Percentiles rank a stretch among this genome's conserved stretches.
phyloP scores from a whole-genome alignment of 2,329 filamentous ascomycete genomes.

The Raffaelea deltoideospora region DNA sequence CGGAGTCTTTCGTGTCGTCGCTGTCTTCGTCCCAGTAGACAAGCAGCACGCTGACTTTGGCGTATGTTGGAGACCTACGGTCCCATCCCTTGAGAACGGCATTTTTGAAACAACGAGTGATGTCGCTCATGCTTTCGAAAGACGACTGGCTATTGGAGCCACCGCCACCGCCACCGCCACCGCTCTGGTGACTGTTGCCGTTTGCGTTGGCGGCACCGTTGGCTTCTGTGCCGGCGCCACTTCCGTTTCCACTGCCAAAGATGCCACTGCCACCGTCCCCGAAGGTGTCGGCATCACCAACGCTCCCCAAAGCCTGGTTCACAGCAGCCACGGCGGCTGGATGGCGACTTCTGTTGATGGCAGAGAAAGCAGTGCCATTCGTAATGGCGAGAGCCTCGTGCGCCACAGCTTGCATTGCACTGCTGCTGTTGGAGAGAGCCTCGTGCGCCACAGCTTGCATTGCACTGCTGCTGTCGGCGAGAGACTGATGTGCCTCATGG shows the following conservation, averaged over 20 bases:
- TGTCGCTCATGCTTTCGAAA: slow-evolving; percentile 6
- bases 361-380: slow-evolving; percentile 1
- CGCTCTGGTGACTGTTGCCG: too few species aligned
- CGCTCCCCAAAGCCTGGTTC: too few species aligned
- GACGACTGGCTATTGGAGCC: background rate
- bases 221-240: background rate
- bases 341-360: slow-evolving; percentile 5
- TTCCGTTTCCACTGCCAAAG: background rate
- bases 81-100: slow-evolving; percentile 7
- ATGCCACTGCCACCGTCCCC: background rate
- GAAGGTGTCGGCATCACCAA: too few species aligned
- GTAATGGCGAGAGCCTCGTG: slow-evolving; percentile 6
- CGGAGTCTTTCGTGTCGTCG: background rate
- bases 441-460: slow-evolving; percentile 8
- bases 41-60: slow-evolving; percentile 5
- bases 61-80: slow-evolving; percentile 7
- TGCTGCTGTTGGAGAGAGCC: background rate
- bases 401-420: slow-evolving; percentile 6
- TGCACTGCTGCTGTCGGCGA: background rate
- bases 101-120: slow-evolving; percentile 7
- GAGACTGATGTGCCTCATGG: slow-evolving; percentile 1
- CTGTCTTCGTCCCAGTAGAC: slow-evolving; percentile 9
- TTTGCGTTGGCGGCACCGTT: background rate
- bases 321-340: too few species aligned
- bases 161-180: too few species aligned